A percentile compares a stretch with the other conserved stretches of the same genome.
Conservation (phyloP, 257 asterid species). For the Solanum stenotomum region DNA sequence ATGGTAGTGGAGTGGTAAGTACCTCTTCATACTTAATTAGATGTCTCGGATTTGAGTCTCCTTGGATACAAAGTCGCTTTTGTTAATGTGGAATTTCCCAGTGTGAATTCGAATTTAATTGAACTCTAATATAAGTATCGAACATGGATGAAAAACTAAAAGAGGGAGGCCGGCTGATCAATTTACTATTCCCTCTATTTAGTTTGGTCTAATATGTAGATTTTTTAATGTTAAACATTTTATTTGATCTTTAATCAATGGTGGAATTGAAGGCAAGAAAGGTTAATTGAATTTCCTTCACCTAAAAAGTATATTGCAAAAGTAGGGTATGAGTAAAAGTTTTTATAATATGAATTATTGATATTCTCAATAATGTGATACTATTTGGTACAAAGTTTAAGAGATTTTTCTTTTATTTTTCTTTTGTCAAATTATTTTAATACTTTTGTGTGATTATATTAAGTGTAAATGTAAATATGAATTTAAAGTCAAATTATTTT, state of each 20-base stretch:
- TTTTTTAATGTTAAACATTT: neutral
- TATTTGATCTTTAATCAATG: neutral
- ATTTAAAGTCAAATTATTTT: neutral
- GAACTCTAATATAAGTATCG: neutral
- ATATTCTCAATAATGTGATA: neutral
- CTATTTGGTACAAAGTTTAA: neutral
- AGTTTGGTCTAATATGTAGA: neutral
- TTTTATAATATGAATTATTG: neutral
- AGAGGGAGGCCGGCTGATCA: neutral
- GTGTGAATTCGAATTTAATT: too few relatives aligned
- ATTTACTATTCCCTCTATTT: neutral
- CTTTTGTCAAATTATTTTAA: neutral
- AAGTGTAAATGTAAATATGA: neutral
- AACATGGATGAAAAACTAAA: rapidly evolving
- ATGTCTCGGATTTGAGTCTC: too few relatives aligned
- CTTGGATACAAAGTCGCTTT: rapidly evolving
- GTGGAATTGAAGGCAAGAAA: too few relatives aligned
- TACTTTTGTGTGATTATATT: neutral
- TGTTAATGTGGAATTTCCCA: too few relatives aligned
- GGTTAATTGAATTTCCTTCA: neutral
- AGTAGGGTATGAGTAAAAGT: neutral
- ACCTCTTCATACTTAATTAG: too few relatives aligned
- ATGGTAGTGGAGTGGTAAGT: neutral
- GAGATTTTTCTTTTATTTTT: neutral
- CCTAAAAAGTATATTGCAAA: neutral